Percentiles rank a stretch among this genome's conserved stretches.
These are phyloP conservation scores for Calonectria crousiana DNA, from an alignment of 2,329 filamentous ascomycete genomes.

Conservation along the genomic window DNA sequence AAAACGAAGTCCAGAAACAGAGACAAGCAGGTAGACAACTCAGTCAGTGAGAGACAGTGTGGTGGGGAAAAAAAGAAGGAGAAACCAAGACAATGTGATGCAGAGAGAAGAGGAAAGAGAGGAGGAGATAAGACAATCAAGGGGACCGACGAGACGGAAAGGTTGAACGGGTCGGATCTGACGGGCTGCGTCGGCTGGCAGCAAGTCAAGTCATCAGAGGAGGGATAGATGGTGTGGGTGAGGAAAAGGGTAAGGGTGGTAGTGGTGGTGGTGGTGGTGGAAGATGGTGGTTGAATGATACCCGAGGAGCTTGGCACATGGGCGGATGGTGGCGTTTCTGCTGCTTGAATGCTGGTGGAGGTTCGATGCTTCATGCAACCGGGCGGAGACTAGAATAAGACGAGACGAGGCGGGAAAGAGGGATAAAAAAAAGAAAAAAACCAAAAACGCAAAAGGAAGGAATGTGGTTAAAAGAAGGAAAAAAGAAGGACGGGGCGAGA, in stretches of 20 bases:
- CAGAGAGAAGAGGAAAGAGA: slow-evolving; percentile 9
- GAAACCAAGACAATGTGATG: not conserved
- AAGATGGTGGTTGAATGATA: slow-evolving; percentile 11
- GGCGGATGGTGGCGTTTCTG: not conserved
- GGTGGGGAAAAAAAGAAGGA: not conserved
- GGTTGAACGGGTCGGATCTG: not conserved
- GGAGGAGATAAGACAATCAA: not conserved
- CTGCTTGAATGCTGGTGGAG: not conserved
- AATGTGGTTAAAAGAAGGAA: not conserved
- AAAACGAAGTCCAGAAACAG: not conserved
- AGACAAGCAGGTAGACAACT: not conserved
- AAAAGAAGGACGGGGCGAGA: not conserved
- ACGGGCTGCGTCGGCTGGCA: slow-evolving; percentile 4
- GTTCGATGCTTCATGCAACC: not conserved
- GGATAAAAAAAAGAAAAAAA: too few species aligned
- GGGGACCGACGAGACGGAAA: not conserved
- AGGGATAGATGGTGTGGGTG: not conserved
- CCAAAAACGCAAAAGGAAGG: not conserved
- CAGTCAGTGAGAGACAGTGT: slow-evolving; percentile 5
- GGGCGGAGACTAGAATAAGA: not conserved
- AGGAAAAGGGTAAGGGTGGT: not conserved
- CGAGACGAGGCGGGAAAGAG: not conserved
- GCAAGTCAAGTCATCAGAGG: not conserved
- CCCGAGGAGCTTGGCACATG: slow-evolving; percentile 8
- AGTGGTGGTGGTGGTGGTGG: not conserved